Conservation (phyloP, 306 rosid species). For the Chamaecrista fasciculata region DNA sequence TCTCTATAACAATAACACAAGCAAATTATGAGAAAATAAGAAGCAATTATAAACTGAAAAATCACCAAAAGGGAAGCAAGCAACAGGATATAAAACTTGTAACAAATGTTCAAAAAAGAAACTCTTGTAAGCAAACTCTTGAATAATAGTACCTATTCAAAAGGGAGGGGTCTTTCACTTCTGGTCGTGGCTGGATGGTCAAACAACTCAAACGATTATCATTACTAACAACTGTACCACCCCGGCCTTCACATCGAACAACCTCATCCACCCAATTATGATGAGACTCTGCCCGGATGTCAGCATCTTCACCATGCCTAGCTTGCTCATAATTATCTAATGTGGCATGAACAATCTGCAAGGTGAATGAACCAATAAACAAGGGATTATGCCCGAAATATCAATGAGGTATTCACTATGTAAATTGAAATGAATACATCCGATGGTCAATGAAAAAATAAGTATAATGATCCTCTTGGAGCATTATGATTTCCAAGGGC, state of each 20-base stretch:
- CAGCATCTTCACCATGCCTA: constrained; percentile 44
- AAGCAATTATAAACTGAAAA: background rate
- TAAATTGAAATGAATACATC: background rate
- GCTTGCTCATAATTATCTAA: constrained; percentile 69
- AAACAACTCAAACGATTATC: constrained; percentile 47
- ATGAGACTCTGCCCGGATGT: constrained; percentile 49
- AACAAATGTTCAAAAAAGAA: background rate
- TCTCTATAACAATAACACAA: constrained; percentile 49
- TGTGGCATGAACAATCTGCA: constrained; percentile 71
- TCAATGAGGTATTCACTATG: background rate
- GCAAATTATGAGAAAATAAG: background rate
- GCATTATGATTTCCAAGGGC: background rate
- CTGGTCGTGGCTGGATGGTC: constrained; percentile 67
- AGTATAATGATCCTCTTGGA: background rate
- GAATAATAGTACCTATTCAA: constrained; percentile 55
- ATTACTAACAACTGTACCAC: constrained; percentile 48
- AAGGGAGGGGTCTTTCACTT: constrained; percentile 67
- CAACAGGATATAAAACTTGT: background rate
- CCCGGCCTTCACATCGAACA: constrained; percentile 69
- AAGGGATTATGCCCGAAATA: background rate
- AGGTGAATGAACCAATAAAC: constrained; percentile 25
- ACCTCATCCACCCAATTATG: constrained; percentile 99
- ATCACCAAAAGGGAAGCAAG: background rate
- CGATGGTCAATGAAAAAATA: constrained; percentile 2
- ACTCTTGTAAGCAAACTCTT: constrained; percentile 1